phyloP scores from a whole-genome alignment of 2,329 filamentous ascomycete genomes.

The Microdochium nivale region DNA sequence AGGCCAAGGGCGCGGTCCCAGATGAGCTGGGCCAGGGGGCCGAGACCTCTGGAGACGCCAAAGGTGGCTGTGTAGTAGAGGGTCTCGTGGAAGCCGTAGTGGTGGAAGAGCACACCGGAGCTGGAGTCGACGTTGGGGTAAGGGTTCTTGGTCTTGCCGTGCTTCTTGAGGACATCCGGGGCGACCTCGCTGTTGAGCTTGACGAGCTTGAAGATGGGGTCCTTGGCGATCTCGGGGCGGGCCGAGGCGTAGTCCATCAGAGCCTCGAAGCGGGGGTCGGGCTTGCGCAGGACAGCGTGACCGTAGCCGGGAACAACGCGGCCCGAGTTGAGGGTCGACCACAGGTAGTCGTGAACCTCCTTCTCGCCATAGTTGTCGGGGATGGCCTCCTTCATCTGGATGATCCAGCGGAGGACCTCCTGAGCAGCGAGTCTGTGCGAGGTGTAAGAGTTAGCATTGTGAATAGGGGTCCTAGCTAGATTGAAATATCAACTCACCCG shows the following conservation, averaged over 20 bases:
- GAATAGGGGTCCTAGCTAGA: constrained; percentile 1
- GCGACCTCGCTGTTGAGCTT: constrained; percentile 90
- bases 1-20: constrained; percentile 92
- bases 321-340: constrained; percentile 86
- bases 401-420: constrained; percentile 92
- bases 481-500: constrained; percentile 40
- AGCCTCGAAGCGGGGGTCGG: constrained; percentile 92
- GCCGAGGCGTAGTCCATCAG: constrained; percentile 90
- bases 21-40: constrained; percentile 86
- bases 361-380: constrained; percentile 68
- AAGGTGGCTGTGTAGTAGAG: constrained; percentile 82
- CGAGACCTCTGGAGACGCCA: constrained; percentile 63
- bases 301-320: constrained; percentile 93
- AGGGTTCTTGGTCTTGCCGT: constrained; percentile 97
- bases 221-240: constrained; percentile 73
- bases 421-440: constrained; percentile 71
- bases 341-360: constrained; percentile 83
- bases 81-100: constrained; percentile 96
- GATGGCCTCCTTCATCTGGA: constrained; percentile 89
- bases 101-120: constrained; percentile 92
- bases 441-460: background rate
- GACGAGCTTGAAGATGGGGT: constrained; percentile 91
- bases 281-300: constrained; percentile 92
- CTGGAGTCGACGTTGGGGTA: constrained; percentile 94
- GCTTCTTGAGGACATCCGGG: constrained; percentile 81